Percentiles rank a stretch among this genome's conserved stretches.
Evolutionary conservation across 2,329 filamentous ascomycete species (phyloP).

Genomic region (Juglanconis oblonga): DNA sequence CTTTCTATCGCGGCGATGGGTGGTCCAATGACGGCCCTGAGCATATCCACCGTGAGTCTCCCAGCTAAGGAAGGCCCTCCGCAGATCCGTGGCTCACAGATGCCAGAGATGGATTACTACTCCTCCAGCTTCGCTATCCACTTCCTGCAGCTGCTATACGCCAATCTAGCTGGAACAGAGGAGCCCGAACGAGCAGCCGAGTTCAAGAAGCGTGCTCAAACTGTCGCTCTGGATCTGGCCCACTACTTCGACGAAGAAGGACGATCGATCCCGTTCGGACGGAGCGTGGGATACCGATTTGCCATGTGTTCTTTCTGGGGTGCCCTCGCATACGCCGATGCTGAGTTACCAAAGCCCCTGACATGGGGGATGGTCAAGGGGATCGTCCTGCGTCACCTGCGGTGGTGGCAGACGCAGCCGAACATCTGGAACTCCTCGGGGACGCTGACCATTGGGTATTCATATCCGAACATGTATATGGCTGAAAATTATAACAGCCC

Average conservation of each 20-base stretch:
- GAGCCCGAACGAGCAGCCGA: conserved; percentile 65
- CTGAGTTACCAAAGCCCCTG: conserved; percentile 68
- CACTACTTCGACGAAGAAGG: conserved; percentile 75
- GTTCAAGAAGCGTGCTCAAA: conserved; percentile 65
- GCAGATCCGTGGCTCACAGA: neutral
- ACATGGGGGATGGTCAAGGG: conserved; percentile 80
- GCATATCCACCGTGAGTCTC: conserved; percentile 62
- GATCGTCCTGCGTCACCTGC: conserved; percentile 67
- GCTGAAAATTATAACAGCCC: conserved; percentile 84
- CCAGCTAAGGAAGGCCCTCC: no score
- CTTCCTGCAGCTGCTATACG: conserved; percentile 73
- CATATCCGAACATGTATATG: conserved; percentile 74
- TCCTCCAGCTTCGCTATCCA: conserved; percentile 81
- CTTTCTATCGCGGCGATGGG: conserved; percentile 76
- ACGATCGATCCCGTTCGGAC: conserved; percentile 71
- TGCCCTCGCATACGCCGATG: conserved; percentile 70
- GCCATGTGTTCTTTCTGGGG: conserved; percentile 85
- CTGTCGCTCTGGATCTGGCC: conserved; percentile 67
- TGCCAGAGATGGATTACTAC: conserved; percentile 75
- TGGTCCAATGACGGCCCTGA: conserved; percentile 82
- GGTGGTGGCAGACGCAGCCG: conserved; percentile 75
- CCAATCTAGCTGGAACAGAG: conserved; percentile 65
- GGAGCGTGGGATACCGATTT: conserved; percentile 78
- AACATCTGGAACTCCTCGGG: conserved; percentile 74
- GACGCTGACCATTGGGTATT: conserved; percentile 73